phyloP scores from a whole-genome alignment of 768 basidiomycete genomes.

The Flagelloscypha sp. region DNA sequence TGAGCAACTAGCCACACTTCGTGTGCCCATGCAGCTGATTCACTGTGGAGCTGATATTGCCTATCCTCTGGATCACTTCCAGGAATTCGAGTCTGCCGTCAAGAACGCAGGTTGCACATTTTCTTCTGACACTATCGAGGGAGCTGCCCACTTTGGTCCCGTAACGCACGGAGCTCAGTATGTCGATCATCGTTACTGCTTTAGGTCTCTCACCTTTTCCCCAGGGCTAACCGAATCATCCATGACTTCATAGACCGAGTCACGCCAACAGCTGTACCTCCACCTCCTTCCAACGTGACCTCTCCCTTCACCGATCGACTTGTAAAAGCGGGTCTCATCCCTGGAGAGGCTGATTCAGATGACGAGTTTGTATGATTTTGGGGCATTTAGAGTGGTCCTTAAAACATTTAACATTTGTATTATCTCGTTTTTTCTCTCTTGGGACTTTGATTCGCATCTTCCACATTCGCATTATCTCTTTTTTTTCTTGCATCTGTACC shows the following conservation, averaged over 20 bases:
- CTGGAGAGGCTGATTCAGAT: conserved; percentile 34
- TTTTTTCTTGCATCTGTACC: too few relatives aligned
- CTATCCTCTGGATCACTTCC: conserved; percentile 20
- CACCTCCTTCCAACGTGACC: conserved; percentile 13
- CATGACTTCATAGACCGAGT: conserved; percentile 22
- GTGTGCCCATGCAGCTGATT: conserved; percentile 23
- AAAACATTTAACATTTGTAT: too few relatives aligned
- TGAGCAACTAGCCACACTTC: conserved; percentile 17
- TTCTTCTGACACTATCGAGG: conserved; percentile 16
- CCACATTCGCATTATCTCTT: too few relatives aligned
- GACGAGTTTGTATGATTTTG: too few relatives aligned
- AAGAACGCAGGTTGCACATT: conserved; percentile 20
- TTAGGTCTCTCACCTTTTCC: not conserved
- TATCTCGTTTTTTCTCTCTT: too few relatives aligned
- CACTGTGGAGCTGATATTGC: conserved; percentile 28
- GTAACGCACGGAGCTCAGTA: not conserved
- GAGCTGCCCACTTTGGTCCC: conserved; percentile 33
- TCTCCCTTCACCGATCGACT: conserved; percentile 24
- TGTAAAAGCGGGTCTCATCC: conserved; percentile 22
- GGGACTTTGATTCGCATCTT: too few relatives aligned
- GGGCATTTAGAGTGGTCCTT: too few relatives aligned
- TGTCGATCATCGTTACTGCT: not conserved
- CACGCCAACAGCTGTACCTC: conserved; percentile 15
- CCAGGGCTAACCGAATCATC: conserved; percentile 22
- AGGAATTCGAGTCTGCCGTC: conserved; percentile 19